phyloP scores from a whole-genome alignment of 1,139 yeast species.

The Eremothecium gossypii region DNA sequence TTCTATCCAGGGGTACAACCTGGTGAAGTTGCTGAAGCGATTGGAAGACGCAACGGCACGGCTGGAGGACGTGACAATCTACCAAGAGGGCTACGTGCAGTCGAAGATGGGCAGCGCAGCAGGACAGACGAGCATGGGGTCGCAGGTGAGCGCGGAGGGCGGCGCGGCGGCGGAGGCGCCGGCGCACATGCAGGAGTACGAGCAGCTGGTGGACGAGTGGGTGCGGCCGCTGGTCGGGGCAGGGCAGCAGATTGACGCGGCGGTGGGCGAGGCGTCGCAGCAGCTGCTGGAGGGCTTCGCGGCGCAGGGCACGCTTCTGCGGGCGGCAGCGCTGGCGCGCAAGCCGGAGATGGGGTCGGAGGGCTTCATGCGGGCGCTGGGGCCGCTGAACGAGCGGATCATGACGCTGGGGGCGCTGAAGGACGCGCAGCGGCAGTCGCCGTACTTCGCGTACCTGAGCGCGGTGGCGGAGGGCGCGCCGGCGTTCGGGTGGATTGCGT shows the following conservation, averaged over 20 bases:
- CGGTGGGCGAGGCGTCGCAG: constrained; percentile 53
- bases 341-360: constrained; percentile 56
- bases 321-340: constrained; percentile 48
- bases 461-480: constrained; percentile 86
- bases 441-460: constrained; percentile 60
- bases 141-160: constrained; percentile 3
- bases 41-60: constrained; percentile 91
- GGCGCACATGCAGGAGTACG: constrained; percentile 44
- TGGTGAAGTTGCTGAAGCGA: constrained; percentile 72
- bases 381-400: constrained; percentile 59
- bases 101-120: constrained; percentile 16
- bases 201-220: constrained; percentile 41
- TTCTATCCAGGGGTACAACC: constrained; percentile 69
- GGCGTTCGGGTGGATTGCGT: constrained; percentile 83
- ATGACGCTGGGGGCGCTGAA: constrained; percentile 52
- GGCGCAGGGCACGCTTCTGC: constrained; percentile 50
- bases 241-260: constrained; percentile 53
- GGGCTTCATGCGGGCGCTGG: constrained; percentile 46
- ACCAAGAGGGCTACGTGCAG: constrained; percentile 47
- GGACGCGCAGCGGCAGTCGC: constrained; percentile 64
- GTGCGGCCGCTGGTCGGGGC: constrained; percentile 52
- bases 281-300: constrained; percentile 50
- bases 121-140: constrained; percentile 10
- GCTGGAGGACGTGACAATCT: constrained; percentile 77
- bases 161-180: constrained; percentile 31